These are phyloP conservation scores for Scheffersomyces ergatensis DNA, from an alignment of 805 yeast species.

Conservation along the genomic window DNA sequence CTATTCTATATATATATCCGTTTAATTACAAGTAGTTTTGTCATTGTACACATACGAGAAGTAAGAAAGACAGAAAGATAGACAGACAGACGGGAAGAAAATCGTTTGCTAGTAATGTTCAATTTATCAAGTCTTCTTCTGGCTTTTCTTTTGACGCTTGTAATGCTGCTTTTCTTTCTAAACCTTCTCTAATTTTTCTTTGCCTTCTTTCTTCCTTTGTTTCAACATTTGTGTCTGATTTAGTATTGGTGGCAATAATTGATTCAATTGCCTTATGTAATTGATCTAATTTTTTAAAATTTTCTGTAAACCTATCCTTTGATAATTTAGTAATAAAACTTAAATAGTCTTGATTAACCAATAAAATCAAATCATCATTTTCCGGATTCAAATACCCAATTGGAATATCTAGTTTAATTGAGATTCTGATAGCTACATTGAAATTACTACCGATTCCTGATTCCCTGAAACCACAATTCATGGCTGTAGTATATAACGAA, in stretches of 20 bases:
- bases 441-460: conserved; percentile 80
- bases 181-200: conserved; percentile 53
- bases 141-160: conserved; percentile 1
- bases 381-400: conserved; percentile 52
- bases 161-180: conserved; percentile 30
- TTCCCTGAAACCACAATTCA: conserved; percentile 85
- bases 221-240: conserved; percentile 24
- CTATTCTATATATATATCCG: too few species aligned
- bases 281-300: conserved; percentile 52
- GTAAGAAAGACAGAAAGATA: too few species aligned
- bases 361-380: conserved; percentile 25
- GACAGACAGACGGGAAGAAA: too few species aligned
- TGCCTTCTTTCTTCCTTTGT: conserved; percentile 57
- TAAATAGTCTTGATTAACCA: conserved; percentile 56
- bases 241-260: background rate
- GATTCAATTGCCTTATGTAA: conserved; percentile 42
- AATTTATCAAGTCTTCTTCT: conserved; percentile 1
- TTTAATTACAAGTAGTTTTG: too few species aligned
- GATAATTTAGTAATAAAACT: conserved; percentile 52
- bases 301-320: conserved; percentile 63
- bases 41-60: too few species aligned
- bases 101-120: too few species aligned
- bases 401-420: conserved; percentile 74
- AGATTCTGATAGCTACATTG: conserved; percentile 74
- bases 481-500: conserved; percentile 64